Base-by-base conservation (phyloP, 2,329 filamentous ascomycete genomes). In the Calonectria honghensis region DNA sequence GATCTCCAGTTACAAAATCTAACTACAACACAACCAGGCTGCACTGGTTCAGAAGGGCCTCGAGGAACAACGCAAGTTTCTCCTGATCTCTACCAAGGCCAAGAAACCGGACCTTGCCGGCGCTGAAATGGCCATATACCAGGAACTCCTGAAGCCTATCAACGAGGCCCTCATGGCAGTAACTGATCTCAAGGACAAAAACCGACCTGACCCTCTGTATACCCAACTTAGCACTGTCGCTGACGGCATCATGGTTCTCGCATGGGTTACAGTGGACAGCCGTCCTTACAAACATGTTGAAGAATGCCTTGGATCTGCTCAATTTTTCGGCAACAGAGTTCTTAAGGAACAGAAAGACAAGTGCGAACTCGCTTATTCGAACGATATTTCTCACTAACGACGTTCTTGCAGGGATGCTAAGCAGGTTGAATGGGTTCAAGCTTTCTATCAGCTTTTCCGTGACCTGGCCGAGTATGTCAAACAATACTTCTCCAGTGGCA, bases 301-400 rank as follows among this genome's bases (percentile, higher is more conserved):
- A 61, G 96, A 98, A 79, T 93, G 93, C 73, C 89, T 98, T 27
- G 93, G 93, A 37, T 94, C 95, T 66, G 95, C 96, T 51, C 94
- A 98, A 84, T 98, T 98, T 87, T 98, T 95, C 81, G 97, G 97
- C 41, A 98, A 99, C 88, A 93, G 96, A 80, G 95, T 99, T 48
- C 88, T 98, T 79, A 98, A 96, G 86, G 94, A 97, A 80, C 93
- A 94, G 85, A 98, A 97, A 86, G 96, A 92, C 68, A 91, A 90
- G 88, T 88, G 80, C 45, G 84, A 70, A 20, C 48, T 32, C 14
- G 59, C 13, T 14, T 27, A 27, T 70, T 16, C 4, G 7, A 3
- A 50, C 63, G 20, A 57, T 48, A 45, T 16, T 27, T n/a, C 39
- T 24, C 45, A n/a, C 57, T 77, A 50, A 77, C 57, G 35, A 51